Evolutionary conservation across 305 asterid genomes (phyloP), one percentile per base, ranked within the genome.

Genomic region (Fraxinus nigra): DNA sequence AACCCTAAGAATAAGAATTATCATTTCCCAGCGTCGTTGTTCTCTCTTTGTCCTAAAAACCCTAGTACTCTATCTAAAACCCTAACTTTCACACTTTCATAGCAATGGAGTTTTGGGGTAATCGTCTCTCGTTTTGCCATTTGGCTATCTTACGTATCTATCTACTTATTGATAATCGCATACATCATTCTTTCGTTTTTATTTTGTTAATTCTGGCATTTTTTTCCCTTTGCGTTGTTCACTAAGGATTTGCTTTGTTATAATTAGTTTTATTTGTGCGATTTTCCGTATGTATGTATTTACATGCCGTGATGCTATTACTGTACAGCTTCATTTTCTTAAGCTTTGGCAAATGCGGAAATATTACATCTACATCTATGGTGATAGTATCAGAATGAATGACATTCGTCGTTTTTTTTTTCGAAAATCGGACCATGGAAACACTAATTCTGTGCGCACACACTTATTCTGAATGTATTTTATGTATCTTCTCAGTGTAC

Each of bases 61-160:
- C 70, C 70, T 61, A 61, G 2, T 18, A 22, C 28, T 78, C 80
- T 74, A 48, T 83, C 75, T 70, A 34, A 79, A 40, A 48, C 81
- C 26, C 82, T 0, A 46, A 46, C 35, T 16, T 22, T 81, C 80
- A 33, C 77, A 34, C 67, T 24, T 32, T 67, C 33, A 4, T 73
- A 26, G 54, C 26, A 74, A 86, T 86, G 89, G 85, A 84, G 78
- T 84, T 84, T 79, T 86, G 89, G 89, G 89, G 89, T 77, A 81
- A 76, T 59, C 0, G 16, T 59, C 38, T 78, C 85, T 43, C 78
- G 3, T 9, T 48, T 40, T 7, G 14, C 16, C 24, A 11, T 65
- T 24, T 65, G 16, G 35, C 6, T 65, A 3, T 65, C 34, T 65
- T 24, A 65, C 3, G 2, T 22, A 2, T 24, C 5, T 10, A 26